These are phyloP conservation scores for Neopestalotiopsis sp. DNA, from an alignment of 2,329 filamentous ascomycete genomes.

Conservation along the genomic window DNA sequence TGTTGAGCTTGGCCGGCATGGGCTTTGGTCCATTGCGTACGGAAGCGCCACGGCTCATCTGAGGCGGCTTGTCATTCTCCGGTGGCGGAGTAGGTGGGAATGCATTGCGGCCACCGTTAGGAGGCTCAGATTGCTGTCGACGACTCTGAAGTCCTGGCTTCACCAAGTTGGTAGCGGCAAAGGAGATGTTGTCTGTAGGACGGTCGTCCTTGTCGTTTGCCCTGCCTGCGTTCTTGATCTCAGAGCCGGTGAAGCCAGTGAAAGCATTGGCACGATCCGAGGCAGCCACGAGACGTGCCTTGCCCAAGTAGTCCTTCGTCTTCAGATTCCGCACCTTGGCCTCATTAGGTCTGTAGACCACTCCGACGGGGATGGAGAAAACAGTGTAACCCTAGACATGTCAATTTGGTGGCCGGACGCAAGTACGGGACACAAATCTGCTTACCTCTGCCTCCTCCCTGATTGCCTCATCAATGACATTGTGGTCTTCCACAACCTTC, in stretches of 20 bases:
- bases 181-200: conserved; percentile 83
- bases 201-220: conserved; percentile 74
- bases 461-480: conserved; percentile 98
- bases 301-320: conserved; percentile 96
- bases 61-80: conserved; percentile 72
- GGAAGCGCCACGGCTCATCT: conserved; percentile 61
- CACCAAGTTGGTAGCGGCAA: conserved; percentile 90
- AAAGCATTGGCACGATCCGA: conserved; percentile 82
- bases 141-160: conserved; percentile 82
- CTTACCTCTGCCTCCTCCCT: conserved; percentile 86
- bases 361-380: conserved; percentile 95
- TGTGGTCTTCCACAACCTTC: conserved; percentile 94
- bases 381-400: conserved; percentile 86
- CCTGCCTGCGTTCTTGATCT: conserved; percentile 73
- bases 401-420: conserved; percentile 23
- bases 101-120: conserved; percentile 80
- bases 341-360: conserved; percentile 93
- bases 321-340: conserved; percentile 98
- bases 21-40: conserved; percentile 66
- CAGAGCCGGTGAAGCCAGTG: conserved; percentile 79
- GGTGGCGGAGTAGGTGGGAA: conserved; percentile 93
- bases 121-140: conserved; percentile 85
- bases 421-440: conserved; percentile 24
- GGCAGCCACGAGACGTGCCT: conserved; percentile 90
- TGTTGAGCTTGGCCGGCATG: conserved; percentile 66